Base-by-base conservation (phyloP, 163 green algal genomes). In the Scenedesmus sp. region DNA sequence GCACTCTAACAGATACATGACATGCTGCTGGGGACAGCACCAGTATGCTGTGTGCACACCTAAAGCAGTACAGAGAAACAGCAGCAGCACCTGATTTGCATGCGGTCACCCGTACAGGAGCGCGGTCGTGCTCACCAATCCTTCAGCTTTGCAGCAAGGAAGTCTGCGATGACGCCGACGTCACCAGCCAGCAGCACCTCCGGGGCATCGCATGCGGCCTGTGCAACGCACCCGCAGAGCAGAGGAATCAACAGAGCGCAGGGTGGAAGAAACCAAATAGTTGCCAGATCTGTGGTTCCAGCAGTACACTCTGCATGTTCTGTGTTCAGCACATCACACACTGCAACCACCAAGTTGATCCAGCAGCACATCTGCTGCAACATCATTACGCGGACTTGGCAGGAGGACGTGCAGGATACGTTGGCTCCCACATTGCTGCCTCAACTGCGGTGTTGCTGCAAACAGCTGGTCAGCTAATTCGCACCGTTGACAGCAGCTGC, bases 401-500 rank as follows among this genome's bases (percentile, higher is more conserved):
- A n/a, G n/a, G n/a, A n/a, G n/a, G n/a, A n/a, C n/a, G n/a, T n/a
- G n/a, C n/a, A n/a, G n/a, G n/a, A n/a, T n/a, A n/a, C n/a, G n/a
- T n/a, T n/a, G n/a, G n/a, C n/a, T n/a, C n/a, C n/a, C n/a, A n/a
- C n/a, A n/a, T n/a, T n/a, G n/a, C n/a, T n/a, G n/a, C n/a, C n/a
- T n/a, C 72, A 51, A 46, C 72, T 44, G n/a, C 35, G 18, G 72
- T 7, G 24, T n/a, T 73, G 13, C 61, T 49, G 72, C 56, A 40
- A 15, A 76, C 65, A 56, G 49, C 49, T 73, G 6, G 10, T 15
- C 20, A 30, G 22, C 16, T 73, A 10, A 33, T 18, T 73, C 22
- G 35, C 35, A 81, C 72, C 15, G 35, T 49, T 30, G 85, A 90
- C n/a, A 90, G 85, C 72, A 90, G 85, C 49, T 90, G 85, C 85